A percentile compares a stretch with the other conserved stretches of the same genome.
These are phyloP conservation scores for Schoenoplectus triqueter DNA, from an alignment of 202 grass and related monocot species.

Conservation along the genomic window DNA sequence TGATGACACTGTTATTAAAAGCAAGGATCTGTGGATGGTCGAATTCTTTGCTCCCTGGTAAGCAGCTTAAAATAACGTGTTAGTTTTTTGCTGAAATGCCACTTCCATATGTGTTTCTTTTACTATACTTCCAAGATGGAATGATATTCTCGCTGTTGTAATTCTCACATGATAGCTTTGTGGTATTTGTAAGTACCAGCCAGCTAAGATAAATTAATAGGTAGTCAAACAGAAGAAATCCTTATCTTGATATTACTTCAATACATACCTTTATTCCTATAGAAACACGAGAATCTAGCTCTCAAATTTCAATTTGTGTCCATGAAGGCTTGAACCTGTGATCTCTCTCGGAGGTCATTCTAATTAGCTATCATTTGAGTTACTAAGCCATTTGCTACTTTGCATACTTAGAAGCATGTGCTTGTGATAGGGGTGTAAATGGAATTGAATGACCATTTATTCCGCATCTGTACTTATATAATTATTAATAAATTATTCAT, in stretches of 20 bases:
- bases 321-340: too few species aligned
- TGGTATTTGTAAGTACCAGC: not conserved
- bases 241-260: not conserved
- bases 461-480: not conserved
- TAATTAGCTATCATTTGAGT: too few species aligned
- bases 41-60: constrained; percentile 99
- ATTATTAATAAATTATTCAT: not conserved
- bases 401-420: too few species aligned
- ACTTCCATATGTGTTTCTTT: not conserved
- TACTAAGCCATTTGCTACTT: too few species aligned
- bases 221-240: constrained; percentile 12
- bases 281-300: too few species aligned
- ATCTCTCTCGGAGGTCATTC: too few species aligned
- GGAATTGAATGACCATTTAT: not conserved
- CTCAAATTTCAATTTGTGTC: too few species aligned
- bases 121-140: not conserved
- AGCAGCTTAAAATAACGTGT: constrained; percentile 36
- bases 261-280: too few species aligned
- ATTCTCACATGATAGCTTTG: not conserved
- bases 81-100: constrained; percentile 20
- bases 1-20: constrained; percentile 85
- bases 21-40: constrained; percentile 96
- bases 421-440: not conserved
- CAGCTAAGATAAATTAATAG: not conserved
- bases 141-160: not conserved